Evolutionary conservation across 2,329 filamentous ascomycete species (phyloP), one percentile per base, ranked within the genome.

Genomic region (Ascochyta rabiei): DNA sequence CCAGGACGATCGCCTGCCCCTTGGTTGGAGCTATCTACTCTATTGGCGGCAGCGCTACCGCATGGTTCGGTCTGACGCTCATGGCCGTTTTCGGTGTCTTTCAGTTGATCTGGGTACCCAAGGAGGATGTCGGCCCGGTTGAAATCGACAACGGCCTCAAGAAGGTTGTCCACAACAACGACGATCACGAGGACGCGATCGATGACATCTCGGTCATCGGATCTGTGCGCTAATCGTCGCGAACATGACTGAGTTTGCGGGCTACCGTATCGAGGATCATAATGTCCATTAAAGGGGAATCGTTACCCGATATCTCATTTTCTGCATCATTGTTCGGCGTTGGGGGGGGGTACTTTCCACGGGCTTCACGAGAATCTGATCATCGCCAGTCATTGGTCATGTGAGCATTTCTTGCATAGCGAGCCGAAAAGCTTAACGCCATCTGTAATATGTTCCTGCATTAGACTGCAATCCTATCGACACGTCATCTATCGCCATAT

Each of bases 11-110:
- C 10, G 86, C 87, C 0, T 87, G 87, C 3, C 88, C 88, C 0
- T 71, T 90, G 16, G 84, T 86, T 1, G 88, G 88, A 4, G 80
- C 85, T 28, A 77, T 90, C 6, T 91, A 90, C 64, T 83, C 84
- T 15, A 68, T 84, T 2, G 86, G 86, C 15, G 82, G 80, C 48
- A 86, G 83, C 4, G 83, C 82, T 5, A 72, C 86, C 21, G 82
- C 85, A 2, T 87, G 84, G 83, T 87, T 84, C 79, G 80, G 76
- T 26, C 84, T 83, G 50, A 79, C 79, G 1, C 60, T 80, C 1
- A 78, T 86, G n/a, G 84, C 85, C 0, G 63, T 85, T 9, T 49
- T 83, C 16, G 85, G 84, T 33, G 79, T 79, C 4, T 60, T 81
- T 15, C 85, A 88, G 63, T 68, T 85, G 6, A 81, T 80, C 65